A percentile compares a stretch with the other conserved stretches of the same genome.
These are phyloP conservation scores for Leishmania mexicana DNA, from an alignment of 208 protist genomes.

Conservation along the genomic window DNA sequence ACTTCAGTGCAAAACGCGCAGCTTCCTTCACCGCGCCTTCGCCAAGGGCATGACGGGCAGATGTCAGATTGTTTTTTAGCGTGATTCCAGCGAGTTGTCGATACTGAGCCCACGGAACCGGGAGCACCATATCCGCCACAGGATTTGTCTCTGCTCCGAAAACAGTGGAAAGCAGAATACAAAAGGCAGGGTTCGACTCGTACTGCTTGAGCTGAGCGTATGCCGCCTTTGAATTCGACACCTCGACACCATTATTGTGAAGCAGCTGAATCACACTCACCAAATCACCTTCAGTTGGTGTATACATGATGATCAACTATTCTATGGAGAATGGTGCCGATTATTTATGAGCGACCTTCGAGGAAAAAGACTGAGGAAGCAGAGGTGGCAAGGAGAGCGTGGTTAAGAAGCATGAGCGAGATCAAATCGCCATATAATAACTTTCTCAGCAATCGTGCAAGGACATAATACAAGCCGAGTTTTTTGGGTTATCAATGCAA, in stretches of 20 bases:
- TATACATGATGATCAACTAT: slow-evolving; percentile 30
- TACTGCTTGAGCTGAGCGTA: slow-evolving; percentile 83
- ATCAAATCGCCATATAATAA: not conserved
- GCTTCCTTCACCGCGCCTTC: slow-evolving; percentile 73
- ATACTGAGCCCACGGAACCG: slow-evolving; percentile 68
- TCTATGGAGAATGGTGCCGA: not conserved
- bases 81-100: slow-evolving; percentile 81
- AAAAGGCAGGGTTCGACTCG: slow-evolving; percentile 82
- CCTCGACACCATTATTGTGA: slow-evolving; percentile 82
- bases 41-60: slow-evolving; percentile 68
- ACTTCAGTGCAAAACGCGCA: slow-evolving; percentile 57
- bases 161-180: slow-evolving; percentile 69
- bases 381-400: not conserved
- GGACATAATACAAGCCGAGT: not conserved
- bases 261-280: slow-evolving; percentile 73
- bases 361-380: not conserved
- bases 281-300: slow-evolving; percentile 59
- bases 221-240: slow-evolving; percentile 80
- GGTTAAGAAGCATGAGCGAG: not conserved
- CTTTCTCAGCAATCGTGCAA: not conserved
- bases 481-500: not conserved
- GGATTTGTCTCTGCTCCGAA: slow-evolving; percentile 65
- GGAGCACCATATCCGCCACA: slow-evolving; percentile 44
- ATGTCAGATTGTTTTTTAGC: slow-evolving; percentile 84
- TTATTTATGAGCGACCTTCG: not conserved